Conservation (phyloP, 2,329 filamentous ascomycete genomes). For the Aureobasidium sp. region DNA sequence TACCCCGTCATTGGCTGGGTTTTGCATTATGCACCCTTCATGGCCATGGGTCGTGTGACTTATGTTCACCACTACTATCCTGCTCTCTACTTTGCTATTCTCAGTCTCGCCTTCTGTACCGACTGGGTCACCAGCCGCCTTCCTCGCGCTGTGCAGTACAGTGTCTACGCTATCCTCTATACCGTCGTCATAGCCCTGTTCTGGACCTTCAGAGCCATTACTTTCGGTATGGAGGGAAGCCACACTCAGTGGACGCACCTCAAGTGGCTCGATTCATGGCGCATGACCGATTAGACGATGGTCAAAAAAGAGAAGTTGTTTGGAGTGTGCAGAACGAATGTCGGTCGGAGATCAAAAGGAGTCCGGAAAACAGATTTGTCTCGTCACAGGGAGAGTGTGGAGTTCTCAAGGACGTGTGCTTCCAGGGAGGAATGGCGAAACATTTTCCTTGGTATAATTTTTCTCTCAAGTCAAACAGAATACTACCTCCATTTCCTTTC, state of each 20-base stretch:
- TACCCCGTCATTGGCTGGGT: conserved; percentile 94
- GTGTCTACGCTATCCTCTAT: conserved; percentile 70
- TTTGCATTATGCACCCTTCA: conserved; percentile 90
- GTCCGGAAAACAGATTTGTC: background rate
- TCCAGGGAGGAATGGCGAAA: background rate
- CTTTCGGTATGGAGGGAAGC: conserved; percentile 87
- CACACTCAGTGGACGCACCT: conserved; percentile 82
- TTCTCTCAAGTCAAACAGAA: conserved; percentile 11
- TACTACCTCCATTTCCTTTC: background rate
- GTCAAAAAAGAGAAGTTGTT: background rate
- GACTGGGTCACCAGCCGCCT: conserved; percentile 74
- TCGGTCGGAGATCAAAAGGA: background rate
- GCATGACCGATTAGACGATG: conserved; percentile 55
- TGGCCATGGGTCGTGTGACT: conserved; percentile 96
- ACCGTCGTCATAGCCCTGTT: conserved; percentile 71
- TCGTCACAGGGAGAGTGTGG: background rate
- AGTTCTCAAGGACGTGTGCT: background rate
- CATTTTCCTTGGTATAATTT: conserved; percentile 14
- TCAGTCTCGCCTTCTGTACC: conserved; percentile 77
- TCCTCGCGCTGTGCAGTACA: conserved; percentile 56
- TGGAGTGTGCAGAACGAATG: background rate
- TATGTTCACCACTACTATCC: conserved; percentile 99
- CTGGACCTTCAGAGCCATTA: conserved; percentile 84
- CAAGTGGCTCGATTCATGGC: conserved; percentile 89
- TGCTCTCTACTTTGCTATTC: conserved; percentile 92